Evolutionary conservation across 306 rosid species (phyloP).

Genomic region (Castanea sativa): DNA sequence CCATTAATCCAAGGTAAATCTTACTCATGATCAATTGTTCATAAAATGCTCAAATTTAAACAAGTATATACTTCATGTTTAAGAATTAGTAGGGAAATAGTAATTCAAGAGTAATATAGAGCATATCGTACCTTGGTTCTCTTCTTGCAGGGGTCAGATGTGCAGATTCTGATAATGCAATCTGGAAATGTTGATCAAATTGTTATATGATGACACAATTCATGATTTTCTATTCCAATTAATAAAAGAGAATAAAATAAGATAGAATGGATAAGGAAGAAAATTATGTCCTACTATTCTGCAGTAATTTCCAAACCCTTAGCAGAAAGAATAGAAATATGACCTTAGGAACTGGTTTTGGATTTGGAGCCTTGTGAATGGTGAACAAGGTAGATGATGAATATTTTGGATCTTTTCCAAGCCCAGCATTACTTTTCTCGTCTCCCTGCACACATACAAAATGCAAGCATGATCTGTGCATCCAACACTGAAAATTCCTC

Average conservation of each 20-base stretch:
- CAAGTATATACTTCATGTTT: background rate
- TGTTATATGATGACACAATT: background rate
- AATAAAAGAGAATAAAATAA: background rate
- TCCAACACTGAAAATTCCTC: background rate
- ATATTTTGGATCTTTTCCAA: constrained; percentile 1
- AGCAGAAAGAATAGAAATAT: background rate
- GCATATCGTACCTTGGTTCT: constrained; percentile 25
- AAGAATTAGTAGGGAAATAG: background rate
- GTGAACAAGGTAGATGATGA: background rate
- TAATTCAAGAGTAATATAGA: background rate
- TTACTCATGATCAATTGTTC: background rate
- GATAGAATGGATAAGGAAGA: background rate
- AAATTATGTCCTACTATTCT: background rate
- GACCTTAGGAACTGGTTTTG: constrained; percentile 18
- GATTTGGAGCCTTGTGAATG: background rate
- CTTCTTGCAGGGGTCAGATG: constrained; percentile 2
- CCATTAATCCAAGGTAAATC: background rate
- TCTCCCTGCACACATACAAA: constrained; percentile 15
- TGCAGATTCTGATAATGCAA: background rate
- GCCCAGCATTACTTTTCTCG: constrained; percentile 1
- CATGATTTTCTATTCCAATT: background rate
- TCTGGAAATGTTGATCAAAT: constrained; percentile 18
- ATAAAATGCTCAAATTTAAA: background rate
- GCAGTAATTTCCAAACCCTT: background rate
- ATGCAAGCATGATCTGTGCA: background rate